These are phyloP conservation scores for Arthrobotrys conoides DNA, from an alignment of 2,329 filamentous ascomycete genomes.

Conservation along the genomic window DNA sequence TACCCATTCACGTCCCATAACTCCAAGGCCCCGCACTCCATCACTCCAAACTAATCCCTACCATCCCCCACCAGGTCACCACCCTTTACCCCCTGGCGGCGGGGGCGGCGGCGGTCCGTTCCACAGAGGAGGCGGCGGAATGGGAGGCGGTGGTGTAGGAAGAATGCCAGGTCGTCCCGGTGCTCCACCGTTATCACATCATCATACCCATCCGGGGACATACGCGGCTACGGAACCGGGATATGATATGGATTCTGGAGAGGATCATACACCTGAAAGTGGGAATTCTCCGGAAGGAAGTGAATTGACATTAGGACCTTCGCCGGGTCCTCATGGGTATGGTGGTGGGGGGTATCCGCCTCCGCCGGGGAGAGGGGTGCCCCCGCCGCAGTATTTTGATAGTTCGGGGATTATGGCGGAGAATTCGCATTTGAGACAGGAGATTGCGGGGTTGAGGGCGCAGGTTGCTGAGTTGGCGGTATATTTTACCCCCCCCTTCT, in stretches of 20 bases:
- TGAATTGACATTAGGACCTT: slow-evolving; percentile 33
- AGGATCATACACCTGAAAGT: slow-evolving; percentile 55
- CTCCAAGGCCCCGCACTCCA: not conserved
- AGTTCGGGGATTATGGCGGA: slow-evolving; percentile 29
- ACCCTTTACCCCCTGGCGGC: slow-evolving; percentile 22
- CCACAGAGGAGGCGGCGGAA: slow-evolving; percentile 32
- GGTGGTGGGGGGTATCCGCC: slow-evolving; percentile 44
- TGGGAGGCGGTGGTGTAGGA: no score
- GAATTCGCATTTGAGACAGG: slow-evolving; percentile 45
- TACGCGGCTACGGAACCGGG: slow-evolving; percentile 53
- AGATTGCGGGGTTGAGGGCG: slow-evolving; percentile 13
- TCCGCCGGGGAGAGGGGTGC: slow-evolving; percentile 8
- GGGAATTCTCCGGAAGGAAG: slow-evolving; percentile 55
- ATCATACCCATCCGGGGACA: slow-evolving; percentile 51
- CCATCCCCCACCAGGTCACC: slow-evolving; percentile 35
- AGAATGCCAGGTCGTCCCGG: slow-evolving; percentile 12
- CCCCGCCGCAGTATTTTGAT: slow-evolving; percentile 28
- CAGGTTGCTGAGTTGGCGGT: slow-evolving; percentile 47
- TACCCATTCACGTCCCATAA: slow-evolving; percentile 31
- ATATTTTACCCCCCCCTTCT: not conserved
- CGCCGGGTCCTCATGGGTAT: slow-evolving; percentile 35
- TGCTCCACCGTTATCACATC: slow-evolving; percentile 42
- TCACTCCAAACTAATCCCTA: slow-evolving; percentile 22
- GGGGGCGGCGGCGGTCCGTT: not conserved
- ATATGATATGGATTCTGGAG: slow-evolving; percentile 56